Percentiles rank a stretch among this genome's conserved stretches.
Conservation (phyloP, 2,329 filamentous ascomycete genomes). For the Furcasterigmium sp. region DNA sequence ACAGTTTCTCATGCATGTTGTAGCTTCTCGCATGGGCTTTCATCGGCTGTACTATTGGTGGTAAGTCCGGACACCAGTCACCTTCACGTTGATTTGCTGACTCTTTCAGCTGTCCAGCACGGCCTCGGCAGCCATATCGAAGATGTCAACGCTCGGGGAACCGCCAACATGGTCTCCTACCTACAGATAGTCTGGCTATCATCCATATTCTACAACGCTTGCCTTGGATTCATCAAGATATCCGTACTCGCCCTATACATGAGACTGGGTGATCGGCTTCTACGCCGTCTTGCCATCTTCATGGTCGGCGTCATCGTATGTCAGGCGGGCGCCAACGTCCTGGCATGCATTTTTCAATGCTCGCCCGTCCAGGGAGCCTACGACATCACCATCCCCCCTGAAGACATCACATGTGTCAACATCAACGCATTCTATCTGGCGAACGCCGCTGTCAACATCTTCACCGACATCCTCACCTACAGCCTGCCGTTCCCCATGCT, state of each 20-base stretch:
- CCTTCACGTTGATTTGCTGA: neutral
- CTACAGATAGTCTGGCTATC: slow-evolving; percentile 31
- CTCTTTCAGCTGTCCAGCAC: slow-evolving; percentile 9
- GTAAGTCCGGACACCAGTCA: slow-evolving; percentile 12
- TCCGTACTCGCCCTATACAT: slow-evolving; percentile 40
- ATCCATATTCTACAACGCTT: slow-evolving; percentile 42
- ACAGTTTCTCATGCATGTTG: too few relatives aligned
- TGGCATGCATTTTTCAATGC: slow-evolving; percentile 38
- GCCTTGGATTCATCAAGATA: slow-evolving; percentile 40
- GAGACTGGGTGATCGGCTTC: slow-evolving; percentile 30
- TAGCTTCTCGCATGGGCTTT: slow-evolving; percentile 24
- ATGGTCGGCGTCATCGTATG: slow-evolving; percentile 34
- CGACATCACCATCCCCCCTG: slow-evolving; percentile 20
- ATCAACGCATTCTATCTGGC: slow-evolving; percentile 41
- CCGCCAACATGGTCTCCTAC: slow-evolving; percentile 12
- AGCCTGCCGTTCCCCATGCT: slow-evolving; percentile 37
- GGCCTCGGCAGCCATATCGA: slow-evolving; percentile 24
- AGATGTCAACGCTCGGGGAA: slow-evolving; percentile 13
- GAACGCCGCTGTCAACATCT: slow-evolving; percentile 39
- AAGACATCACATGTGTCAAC: slow-evolving; percentile 31
- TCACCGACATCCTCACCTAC: slow-evolving; percentile 39
- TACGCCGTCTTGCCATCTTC: slow-evolving; percentile 26
- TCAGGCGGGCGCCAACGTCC: slow-evolving; percentile 33
- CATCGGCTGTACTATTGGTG: slow-evolving; percentile 24
- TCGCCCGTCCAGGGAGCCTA: slow-evolving; percentile 31